Base-by-base conservation (phyloP, 2,329 filamentous ascomycete species). In the Xylariales sp. region DNA sequence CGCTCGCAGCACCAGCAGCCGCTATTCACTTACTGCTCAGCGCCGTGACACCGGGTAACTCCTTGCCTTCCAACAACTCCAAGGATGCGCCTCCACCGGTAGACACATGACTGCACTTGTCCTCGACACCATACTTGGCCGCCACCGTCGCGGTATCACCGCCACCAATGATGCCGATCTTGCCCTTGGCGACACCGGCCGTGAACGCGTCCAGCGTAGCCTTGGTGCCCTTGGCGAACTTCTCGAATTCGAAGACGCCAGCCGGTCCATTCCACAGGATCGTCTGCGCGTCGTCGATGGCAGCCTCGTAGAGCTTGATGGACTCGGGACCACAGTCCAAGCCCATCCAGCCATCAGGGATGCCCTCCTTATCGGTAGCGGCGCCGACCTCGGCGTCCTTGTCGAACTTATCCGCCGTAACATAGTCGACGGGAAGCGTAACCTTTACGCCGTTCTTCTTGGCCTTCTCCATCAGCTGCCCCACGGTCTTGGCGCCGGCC, bases 211-310 rank as follows among this genome's bases (percentile, higher is more conserved):
- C 87, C 54, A 98, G 82, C 37, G 88, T 95, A 48, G 81, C 77
- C 80, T 95, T 95, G 60, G 93, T 98, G 56, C 88, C 93, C 49
- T 76, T 83, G 60, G 90, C 88, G 65, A 98, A 98, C 63, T 86
- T 84, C 48, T 96, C 88, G 61, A 97, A 86, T 79, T 98, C 93
- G 59, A 98, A 98, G 55, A 98, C 93, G 66, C 93, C 93, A 12
- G 91, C 83, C 42, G 93, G 93, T 43, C 93, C 93, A 75, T 98
- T 98, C 93, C 93, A 98, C 50, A 98, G 86, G 65, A 98, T 96
- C 43, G 93, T 98, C 78, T 96, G 82, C 51, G 91, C 81, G 59
- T 91, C 82, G 52, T 76, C 75, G 55, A 98, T 97, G 53, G 90
- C 82, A 62, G 84, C 73, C 75, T 91, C 82, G 82, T 86, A 97